Percentiles rank a stretch among this genome's conserved stretches.
phyloP scores from a whole-genome alignment of 148 eudicot genomes.

The Pouteria glomerata region DNA sequence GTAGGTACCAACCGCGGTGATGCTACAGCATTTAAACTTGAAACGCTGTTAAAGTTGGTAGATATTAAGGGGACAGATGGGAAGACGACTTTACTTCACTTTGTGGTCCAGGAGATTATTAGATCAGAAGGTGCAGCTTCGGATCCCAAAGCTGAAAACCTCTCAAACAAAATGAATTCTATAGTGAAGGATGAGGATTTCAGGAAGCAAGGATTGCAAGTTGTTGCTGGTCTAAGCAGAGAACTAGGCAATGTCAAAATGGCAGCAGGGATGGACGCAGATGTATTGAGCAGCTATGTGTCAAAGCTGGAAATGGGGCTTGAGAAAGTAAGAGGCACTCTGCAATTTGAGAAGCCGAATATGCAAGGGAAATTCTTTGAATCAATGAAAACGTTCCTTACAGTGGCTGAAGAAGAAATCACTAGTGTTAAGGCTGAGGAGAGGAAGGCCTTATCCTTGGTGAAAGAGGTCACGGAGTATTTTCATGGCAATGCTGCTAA shows the following conservation, averaged over 20 bases:
- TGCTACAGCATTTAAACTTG: conserved; percentile 87
- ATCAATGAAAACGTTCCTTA: conserved; percentile 41
- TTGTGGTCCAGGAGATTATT: conserved; percentile 96
- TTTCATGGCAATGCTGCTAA: conserved; percentile 56
- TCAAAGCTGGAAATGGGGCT: conserved; percentile 85
- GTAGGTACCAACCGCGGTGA: conserved; percentile 96
- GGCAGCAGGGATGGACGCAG: conserved; percentile 95
- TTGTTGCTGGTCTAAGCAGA: conserved; percentile 69
- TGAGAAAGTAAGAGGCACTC: conserved; percentile 52
- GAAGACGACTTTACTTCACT: conserved; percentile 92
- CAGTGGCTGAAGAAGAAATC: conserved; percentile 43
- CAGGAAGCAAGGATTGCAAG: conserved; percentile 72
- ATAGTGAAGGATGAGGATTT: conserved; percentile 61
- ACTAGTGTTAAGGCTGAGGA: conserved; percentile 38
- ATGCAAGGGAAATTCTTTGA: conserved; percentile 63
- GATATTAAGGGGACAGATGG: conserved; percentile 95
- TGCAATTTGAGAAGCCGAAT: conserved; percentile 53
- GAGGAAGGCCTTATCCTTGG: conserved; percentile 35
- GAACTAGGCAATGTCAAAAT: conserved; percentile 75
- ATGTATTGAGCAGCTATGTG: conserved; percentile 74
- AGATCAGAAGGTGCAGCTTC: conserved; percentile 66
- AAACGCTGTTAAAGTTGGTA: conserved; percentile 74
- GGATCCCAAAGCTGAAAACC: conserved; percentile 25
- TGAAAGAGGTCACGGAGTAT: conserved; percentile 56
- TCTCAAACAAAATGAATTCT: conserved; percentile 29